Conservation (phyloP, 2,329 filamentous ascomycete species). For the Daldinia sp. region DNA sequence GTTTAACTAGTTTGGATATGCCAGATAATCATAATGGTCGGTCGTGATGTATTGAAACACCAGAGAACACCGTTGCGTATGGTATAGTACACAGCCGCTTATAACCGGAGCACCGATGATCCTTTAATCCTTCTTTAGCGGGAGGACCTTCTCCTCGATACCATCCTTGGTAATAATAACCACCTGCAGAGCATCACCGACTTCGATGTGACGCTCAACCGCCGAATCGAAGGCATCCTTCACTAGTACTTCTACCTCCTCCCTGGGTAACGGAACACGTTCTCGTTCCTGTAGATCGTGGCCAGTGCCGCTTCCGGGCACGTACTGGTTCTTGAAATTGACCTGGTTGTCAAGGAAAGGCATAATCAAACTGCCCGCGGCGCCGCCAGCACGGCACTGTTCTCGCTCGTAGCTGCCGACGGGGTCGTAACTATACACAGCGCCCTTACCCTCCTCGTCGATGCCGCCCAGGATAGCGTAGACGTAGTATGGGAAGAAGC, state of each 20-base stretch:
- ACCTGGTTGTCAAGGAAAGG: constrained; percentile 99
- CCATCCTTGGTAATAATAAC: constrained; percentile 89
- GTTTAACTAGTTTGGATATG: background rate
- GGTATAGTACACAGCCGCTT: constrained; percentile 31
- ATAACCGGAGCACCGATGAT: constrained; percentile 4
- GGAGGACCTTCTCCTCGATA: constrained; percentile 83
- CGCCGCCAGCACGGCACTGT: constrained; percentile 92
- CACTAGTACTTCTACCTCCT: constrained; percentile 84
- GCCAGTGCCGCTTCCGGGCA: constrained; percentile 84
- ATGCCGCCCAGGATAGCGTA: constrained; percentile 92
- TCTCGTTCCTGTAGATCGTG: constrained; percentile 79
- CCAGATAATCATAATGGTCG: constrained; percentile 8
- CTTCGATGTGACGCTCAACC: constrained; percentile 98
- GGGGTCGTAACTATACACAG: constrained; percentile 96
- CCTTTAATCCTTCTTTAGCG: constrained; percentile 87
- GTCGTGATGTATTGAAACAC: constrained; percentile 31
- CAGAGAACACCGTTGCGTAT: constrained; percentile 33
- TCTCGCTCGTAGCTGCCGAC: constrained; percentile 98
- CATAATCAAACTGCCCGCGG: constrained; percentile 95
- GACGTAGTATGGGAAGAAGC: constrained; percentile 99
- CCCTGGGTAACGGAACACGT: constrained; percentile 72
- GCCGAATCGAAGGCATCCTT: constrained; percentile 98
- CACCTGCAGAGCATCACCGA: constrained; percentile 95
- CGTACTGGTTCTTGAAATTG: constrained; percentile 99
- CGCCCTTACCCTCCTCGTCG: constrained; percentile 93